These are phyloP conservation scores for Apostasia shenzhenica DNA, from an alignment of 106 monocot species.

Conservation along the genomic window DNA sequence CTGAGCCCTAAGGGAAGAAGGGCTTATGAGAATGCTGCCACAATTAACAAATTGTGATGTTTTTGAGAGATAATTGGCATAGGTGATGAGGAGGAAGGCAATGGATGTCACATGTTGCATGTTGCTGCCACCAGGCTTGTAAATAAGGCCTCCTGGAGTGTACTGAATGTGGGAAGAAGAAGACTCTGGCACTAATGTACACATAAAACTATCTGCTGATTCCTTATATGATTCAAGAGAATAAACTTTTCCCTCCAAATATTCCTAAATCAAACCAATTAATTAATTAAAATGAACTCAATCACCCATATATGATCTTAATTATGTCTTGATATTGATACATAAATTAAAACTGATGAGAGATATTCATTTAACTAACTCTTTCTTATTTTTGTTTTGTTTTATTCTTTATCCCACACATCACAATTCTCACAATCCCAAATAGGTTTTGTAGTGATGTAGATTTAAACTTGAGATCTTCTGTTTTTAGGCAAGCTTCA, in stretches of 20 bases:
- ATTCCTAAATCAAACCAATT: slow-evolving; percentile 36
- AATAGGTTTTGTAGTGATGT: too few relatives aligned
- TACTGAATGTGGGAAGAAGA: slow-evolving; percentile 64
- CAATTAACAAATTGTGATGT: slow-evolving; percentile 68
- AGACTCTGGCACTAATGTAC: slow-evolving; percentile 77
- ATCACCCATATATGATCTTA: background rate
- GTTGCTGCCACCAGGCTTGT: slow-evolving; percentile 94
- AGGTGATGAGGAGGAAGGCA: slow-evolving; percentile 79
- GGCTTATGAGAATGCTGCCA: slow-evolving; percentile 44
- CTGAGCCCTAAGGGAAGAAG: slow-evolving; percentile 48
- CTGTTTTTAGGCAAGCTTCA: too few relatives aligned
- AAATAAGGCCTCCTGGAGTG: slow-evolving; percentile 81
- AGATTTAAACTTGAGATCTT: too few relatives aligned
- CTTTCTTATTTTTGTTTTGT: background rate
- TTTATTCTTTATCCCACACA: background rate
- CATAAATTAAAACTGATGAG: background rate
- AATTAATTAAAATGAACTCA: background rate
- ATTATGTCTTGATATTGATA: background rate
- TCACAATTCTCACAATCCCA: background rate
- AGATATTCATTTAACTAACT: background rate
- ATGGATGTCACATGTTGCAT: slow-evolving; percentile 98
- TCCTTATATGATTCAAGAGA: slow-evolving; percentile 79
- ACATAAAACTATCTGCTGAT: slow-evolving; percentile 90
- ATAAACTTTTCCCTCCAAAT: slow-evolving; percentile 50
- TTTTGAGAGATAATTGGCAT: slow-evolving; percentile 68